Evolutionary conservation across 139 green algal species (phyloP), one percentile per base, ranked within the genome.

Genomic region (Pleodorina starrii): DNA sequence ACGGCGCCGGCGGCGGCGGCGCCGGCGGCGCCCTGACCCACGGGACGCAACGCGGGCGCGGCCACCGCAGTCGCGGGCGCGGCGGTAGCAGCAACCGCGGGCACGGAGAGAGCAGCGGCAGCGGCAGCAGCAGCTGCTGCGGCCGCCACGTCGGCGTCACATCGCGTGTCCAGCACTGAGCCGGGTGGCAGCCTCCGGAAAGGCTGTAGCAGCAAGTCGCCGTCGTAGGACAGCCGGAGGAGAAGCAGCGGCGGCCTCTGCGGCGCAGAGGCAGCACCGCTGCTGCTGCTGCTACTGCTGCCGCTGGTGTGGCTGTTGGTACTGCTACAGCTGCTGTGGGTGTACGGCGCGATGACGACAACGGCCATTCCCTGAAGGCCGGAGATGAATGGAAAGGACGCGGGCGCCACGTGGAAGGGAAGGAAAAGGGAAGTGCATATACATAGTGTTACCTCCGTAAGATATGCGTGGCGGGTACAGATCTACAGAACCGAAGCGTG

Each of bases 221-320:
- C 79, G 42, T 86, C 79, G 79, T 86, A 60, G 25, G 79, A 86
- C 42, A 76, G 57, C 2, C 79, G 79, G 25, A 86, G 38, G 14
- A 86, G 79, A 57, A 86, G 32, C 79, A 72, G 54, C 27, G 40
- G 57, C 7, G 40, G 7, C 48, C n/a, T 11, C 0, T 5, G 32
- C 1, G 46, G 27, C 48, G 75, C 21, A 2, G 77, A 5, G 21
- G 76, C 51, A 36, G 36, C 63, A 40, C 2, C 63, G 63, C 63
- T 73, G n/a, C 17, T 42, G 17, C 32, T 73, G 72, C 35, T 40
- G 76, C 48, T 66, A 32, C 42, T 60, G 76, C 32, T n/a, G n/a
- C n/a, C n/a, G n/a, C n/a, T n/a, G n/a, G n/a, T n/a, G n/a, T n/a
- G n/a, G n/a, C 17, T 42, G 17, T 40, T 73, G 72, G 11, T 40